phyloP scores from a whole-genome alignment of 2,329 filamentous ascomycete species.

The Aspergillus tanneri region DNA sequence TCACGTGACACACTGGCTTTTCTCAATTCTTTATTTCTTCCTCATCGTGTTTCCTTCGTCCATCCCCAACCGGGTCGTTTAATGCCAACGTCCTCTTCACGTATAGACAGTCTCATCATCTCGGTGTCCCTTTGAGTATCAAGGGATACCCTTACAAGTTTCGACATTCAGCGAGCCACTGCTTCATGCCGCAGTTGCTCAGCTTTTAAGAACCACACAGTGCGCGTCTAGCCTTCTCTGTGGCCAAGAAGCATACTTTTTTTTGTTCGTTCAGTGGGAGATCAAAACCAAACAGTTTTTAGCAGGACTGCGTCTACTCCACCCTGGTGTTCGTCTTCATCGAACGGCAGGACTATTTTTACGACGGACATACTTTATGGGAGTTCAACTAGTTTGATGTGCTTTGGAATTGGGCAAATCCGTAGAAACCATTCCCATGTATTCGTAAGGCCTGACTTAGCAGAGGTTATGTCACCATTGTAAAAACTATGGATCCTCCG shows the following conservation, averaged over 20 bases:
- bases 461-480: no score
- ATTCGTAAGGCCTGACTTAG: no score
- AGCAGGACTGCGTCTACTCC: slow-evolving; percentile 52
- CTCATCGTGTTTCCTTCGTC: not conserved
- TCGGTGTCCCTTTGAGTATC: no score
- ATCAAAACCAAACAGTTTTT: slow-evolving; percentile 50
- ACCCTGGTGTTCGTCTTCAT: slow-evolving; percentile 45
- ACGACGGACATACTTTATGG: slow-evolving; percentile 48
- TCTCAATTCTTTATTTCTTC: not conserved
- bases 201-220: slow-evolving; percentile 31
- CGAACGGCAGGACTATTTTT: slow-evolving; percentile 47
- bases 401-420: not conserved
- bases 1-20: not conserved
- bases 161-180: no score
- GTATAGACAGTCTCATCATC: no score
- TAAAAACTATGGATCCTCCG: no score
- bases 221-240: slow-evolving; percentile 37
- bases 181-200: not conserved
- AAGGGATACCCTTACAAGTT: no score
- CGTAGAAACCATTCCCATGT: no score
- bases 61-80: not conserved
- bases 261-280: slow-evolving; percentile 48
- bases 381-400: not conserved
- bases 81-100: not conserved
- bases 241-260: slow-evolving; percentile 44